phyloP scores from a whole-genome alignment of 2,329 filamentous ascomycete genomes.

The Microdochium trichocladiopsis region DNA sequence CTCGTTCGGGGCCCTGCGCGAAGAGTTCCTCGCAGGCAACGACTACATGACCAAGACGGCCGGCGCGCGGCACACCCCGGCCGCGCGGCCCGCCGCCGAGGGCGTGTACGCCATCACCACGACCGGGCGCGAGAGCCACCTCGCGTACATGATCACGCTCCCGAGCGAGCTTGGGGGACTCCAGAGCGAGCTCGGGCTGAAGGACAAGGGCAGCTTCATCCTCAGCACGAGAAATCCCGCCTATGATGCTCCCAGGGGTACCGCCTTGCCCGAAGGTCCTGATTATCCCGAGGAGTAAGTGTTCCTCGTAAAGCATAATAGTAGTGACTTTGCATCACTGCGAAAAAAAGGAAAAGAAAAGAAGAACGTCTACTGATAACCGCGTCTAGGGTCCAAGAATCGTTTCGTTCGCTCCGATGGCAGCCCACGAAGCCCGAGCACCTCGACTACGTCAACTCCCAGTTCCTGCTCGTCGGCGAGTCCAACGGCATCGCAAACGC shows the following conservation, averaged over 20 bases:
- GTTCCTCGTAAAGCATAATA: too few relatives aligned
- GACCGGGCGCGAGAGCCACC: constrained; percentile 64
- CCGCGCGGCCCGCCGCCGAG: constrained; percentile 71
- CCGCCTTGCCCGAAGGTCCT: constrained; percentile 55
- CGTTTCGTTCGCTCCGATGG: constrained; percentile 71
- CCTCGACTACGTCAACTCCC: constrained; percentile 66
- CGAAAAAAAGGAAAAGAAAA: too few relatives aligned
- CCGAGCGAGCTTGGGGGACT: constrained; percentile 63
- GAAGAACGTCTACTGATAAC: too few relatives aligned
- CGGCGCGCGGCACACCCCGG: constrained; percentile 60
- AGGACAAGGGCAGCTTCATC: constrained; percentile 67
- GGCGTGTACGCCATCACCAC: constrained; percentile 78
- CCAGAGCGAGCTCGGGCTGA: constrained; percentile 68
- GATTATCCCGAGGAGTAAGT: constrained; percentile 65
- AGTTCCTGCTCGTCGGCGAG: constrained; percentile 75
- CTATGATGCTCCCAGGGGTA: constrained; percentile 55
- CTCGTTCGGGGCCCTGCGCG: constrained; percentile 62
- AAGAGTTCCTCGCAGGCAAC: constrained; percentile 58
- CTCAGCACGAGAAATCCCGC: constrained; percentile 76
- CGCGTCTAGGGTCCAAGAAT: constrained; percentile 56
- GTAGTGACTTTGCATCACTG: too few relatives aligned
- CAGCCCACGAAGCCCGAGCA: constrained; percentile 65
- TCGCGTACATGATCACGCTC: constrained; percentile 74
- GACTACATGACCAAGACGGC: constrained; percentile 72
- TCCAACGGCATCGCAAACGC: constrained; percentile 49